Evolutionary conservation across 495 filamentous ascomycete genomes (phyloP), one percentile per base, ranked within the genome.

Genomic region (Penicillium macrosclerotiorum): DNA sequence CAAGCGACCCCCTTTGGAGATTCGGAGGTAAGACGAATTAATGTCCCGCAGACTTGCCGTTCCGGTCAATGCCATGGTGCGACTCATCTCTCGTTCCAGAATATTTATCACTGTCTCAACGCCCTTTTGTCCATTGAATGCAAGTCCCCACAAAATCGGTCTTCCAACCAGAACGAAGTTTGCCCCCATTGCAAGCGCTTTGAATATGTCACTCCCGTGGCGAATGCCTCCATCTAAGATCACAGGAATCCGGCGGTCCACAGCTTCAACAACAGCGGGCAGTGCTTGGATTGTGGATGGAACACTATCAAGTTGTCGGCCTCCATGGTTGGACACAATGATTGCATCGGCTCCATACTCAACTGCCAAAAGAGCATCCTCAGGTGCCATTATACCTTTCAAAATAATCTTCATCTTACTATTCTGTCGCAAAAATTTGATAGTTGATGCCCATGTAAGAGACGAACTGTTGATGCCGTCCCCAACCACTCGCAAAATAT

Each of bases 261-360:
- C 54, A 14, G 44, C 42, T 8, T 45, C 39, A 4, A 44, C 49
- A 26, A 92, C 82, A 69, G 91, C 88, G 8, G 90, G 65, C 41
- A 94, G 63, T 0, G 81, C 67, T 17, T 83, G 47, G 20, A 85
- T 69, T 4, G 76, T 74, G 8, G 81, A 68, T 0, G 81, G 80
- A 0, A 74, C 68, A 42, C 79, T 80, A 43, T 88, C 84, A 6
- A 85, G 51, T 40, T 73, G 78, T 31, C 84, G 59, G 0, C 84
- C 84, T 3, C 84, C 84, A 55, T 88, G 84, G 45, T 87, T 88
- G 13, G 74, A 77, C 5, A 87, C 44, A 3, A 84, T 69, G 25
- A 88, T 82, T 7, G 74, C 82, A 16, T 82, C 73, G n/a, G 77
- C 72, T 0, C 78, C 78, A 26, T 67, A 51, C 32, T 80, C 63